Evolutionary conservation across 371 early-diverging fungal genomes (phyloP).

Genomic region (Mucor velutinosus): DNA sequence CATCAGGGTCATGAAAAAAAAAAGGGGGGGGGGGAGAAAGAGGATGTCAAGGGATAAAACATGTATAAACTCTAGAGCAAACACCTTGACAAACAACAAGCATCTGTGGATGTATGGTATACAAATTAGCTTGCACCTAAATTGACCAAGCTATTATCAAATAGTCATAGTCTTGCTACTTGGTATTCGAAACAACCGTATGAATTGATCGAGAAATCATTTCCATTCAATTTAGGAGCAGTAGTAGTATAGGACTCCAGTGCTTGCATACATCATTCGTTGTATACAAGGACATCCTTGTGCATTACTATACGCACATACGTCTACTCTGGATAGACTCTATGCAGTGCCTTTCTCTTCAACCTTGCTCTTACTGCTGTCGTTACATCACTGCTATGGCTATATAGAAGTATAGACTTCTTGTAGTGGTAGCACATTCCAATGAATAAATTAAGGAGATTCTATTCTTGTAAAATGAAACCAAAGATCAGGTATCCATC

Average conservation of each 20-base stretch:
- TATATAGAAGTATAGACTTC: neutral
- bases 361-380: neutral
- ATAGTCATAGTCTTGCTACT: neutral
- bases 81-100: neutral
- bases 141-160: neutral
- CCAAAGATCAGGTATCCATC: neutral
- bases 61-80: neutral
- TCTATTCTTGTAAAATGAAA: neutral
- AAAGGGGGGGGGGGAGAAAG: neutral
- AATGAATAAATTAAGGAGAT: neutral
- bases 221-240: neutral
- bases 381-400: neutral
- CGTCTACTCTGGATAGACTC: too few relatives aligned
- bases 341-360: neutral
- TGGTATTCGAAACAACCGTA: neutral
- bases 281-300: neutral
- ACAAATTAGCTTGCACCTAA: neutral
- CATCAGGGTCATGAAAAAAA: conserved; percentile 5
- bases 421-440: neutral
- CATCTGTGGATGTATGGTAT: neutral
- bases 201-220: neutral
- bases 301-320: neutral
- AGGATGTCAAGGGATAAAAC: neutral
- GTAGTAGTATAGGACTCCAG: neutral
- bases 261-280: neutral